Conservation (phyloP, 225 moss, liverwort and hornwort species). For the Ulota crispa region DNA sequence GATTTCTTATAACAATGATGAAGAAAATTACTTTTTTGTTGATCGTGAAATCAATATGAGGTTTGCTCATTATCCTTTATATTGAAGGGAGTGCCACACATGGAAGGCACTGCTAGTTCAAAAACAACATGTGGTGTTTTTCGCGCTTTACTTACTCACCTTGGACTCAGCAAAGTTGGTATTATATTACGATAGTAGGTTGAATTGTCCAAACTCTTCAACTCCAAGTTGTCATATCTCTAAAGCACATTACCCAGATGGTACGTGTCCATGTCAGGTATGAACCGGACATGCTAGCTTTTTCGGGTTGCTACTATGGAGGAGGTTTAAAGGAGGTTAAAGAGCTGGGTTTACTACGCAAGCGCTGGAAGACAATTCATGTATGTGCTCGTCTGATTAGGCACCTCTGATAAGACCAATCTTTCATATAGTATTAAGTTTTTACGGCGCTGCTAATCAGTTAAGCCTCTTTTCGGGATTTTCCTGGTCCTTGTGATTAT, state of each 20-base stretch:
- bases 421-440: background rate
- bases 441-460: background rate
- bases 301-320: conserved; percentile 85
- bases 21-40: too few species aligned
- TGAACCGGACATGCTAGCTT: conserved; percentile 90
- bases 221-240: background rate
- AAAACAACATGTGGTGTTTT: too few species aligned
- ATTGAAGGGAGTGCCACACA: too few species aligned
- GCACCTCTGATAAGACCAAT: background rate
- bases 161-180: too few species aligned
- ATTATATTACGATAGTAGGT: too few species aligned
- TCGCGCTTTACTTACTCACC: too few species aligned
- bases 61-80: too few species aligned
- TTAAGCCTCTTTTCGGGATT: background rate
- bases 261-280: conserved; percentile 34
- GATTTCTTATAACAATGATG: too few species aligned
- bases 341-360: conserved; percentile 68
- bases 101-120: too few species aligned
- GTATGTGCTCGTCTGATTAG: conserved; percentile 20
- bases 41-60: too few species aligned
- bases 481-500: background rate
- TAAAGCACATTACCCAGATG: background rate
- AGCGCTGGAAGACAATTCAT: conserved; percentile 73
- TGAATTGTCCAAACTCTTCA: background rate
- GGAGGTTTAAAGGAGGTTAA: conserved; percentile 62